Percentiles rank a stretch among this genome's conserved stretches.
Conservation (phyloP, 371 early-diverging fungal genomes). For the Lichtheimia ornata region DNA sequence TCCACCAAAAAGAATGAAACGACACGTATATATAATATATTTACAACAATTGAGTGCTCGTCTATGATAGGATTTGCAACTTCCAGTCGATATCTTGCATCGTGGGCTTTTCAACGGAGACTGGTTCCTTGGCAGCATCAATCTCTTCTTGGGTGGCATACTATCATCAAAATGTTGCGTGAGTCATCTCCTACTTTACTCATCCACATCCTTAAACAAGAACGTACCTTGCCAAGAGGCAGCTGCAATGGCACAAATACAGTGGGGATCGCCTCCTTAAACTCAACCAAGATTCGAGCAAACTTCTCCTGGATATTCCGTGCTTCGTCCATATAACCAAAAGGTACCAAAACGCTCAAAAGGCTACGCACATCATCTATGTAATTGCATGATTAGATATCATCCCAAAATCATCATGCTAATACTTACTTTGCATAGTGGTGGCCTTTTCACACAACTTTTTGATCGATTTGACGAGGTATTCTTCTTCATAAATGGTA, state of each 20-base stretch:
- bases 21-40: too few relatives aligned
- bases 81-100: constrained; percentile 46
- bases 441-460: constrained; percentile 53
- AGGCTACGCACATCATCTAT: constrained; percentile 46
- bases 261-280: constrained; percentile 27
- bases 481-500: constrained; percentile 87
- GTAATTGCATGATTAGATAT: neutral
- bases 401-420: neutral
- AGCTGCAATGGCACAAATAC: constrained; percentile 53
- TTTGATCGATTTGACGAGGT: constrained; percentile 74
- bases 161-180: constrained; percentile 16
- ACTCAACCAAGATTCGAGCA: constrained; percentile 32
- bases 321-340: constrained; percentile 50
- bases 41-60: too few relatives aligned
- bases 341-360: constrained; percentile 44
- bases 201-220: neutral
- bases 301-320: constrained; percentile 45
- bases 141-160: constrained; percentile 42
- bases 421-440: constrained; percentile 41
- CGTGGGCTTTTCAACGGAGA: constrained; percentile 43
- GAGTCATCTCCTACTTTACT: neutral
- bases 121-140: constrained; percentile 33
- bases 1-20: too few relatives aligned
- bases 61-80: constrained; percentile 34
- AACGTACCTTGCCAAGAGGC: constrained; percentile 35